Conservation (phyloP, 2,329 filamentous ascomycete genomes). For the Thielaviopsis cerberus region DNA sequence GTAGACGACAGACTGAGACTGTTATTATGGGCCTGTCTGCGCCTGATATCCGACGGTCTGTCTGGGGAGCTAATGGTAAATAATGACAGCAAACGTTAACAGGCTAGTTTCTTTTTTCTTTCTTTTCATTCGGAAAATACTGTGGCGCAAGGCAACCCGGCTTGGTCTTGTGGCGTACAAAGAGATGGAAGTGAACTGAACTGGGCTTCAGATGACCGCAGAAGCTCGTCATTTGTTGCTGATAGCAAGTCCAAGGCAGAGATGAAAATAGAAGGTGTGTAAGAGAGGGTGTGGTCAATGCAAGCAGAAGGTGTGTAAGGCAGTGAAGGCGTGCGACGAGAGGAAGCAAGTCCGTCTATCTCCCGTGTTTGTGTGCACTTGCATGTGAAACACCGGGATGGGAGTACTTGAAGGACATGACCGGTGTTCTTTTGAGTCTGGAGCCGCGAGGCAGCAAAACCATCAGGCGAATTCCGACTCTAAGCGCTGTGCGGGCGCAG, state of each 20-base stretch:
- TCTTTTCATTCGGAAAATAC: neutral
- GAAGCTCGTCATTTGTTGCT: neutral
- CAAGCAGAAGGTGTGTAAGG: neutral
- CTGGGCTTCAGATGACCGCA: neutral
- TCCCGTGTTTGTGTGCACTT: neutral
- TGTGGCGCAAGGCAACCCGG: neutral
- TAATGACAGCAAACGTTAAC: neutral
- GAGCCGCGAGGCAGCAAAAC: neutral
- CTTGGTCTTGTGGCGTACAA: neutral
- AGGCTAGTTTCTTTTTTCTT: neutral
- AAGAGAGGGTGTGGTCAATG: neutral
- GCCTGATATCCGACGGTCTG: conserved; percentile 32
- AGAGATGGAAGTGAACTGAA: neutral
- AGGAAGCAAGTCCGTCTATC: neutral
- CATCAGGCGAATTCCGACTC: conserved; percentile 1
- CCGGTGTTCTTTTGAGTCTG: neutral
- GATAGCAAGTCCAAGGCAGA: neutral
- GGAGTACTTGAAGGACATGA: neutral
- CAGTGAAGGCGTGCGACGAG: neutral
- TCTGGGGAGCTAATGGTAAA: conserved; percentile 35
- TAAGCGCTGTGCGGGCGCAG: neutral
- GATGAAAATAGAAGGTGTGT: neutral
- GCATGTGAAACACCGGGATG: neutral
- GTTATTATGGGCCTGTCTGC: conserved; percentile 33
- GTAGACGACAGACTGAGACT: conserved; percentile 44